Base-by-base conservation (phyloP, 2,329 filamentous ascomycete species). In the Penicillium thymicola region DNA sequence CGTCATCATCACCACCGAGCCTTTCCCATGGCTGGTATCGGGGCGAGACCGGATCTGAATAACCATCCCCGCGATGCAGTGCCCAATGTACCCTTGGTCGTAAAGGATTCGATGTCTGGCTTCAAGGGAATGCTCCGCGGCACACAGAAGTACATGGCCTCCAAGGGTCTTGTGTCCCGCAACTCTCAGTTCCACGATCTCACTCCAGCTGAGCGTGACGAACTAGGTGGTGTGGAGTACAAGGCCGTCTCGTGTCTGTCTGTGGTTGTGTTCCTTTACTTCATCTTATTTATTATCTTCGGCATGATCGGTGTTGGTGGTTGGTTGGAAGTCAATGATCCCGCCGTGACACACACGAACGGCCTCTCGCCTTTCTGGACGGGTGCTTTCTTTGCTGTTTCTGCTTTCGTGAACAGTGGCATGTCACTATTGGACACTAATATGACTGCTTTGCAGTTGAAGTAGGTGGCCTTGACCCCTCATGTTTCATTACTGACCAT, bases 371-470 rank as follows among this genome's bases (percentile, higher is more conserved):
- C 81, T 11, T 82, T 79, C 60, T 76, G 75, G 76, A 71, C 71
- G 41, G 71, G 75, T 36, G 73, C 64, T 5, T 83, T 83, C 66
- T 81, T 81, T 58, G 80, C 79, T 1, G 75, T 82, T 2, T 81
- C 79, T 38, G 81, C 80, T 0, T 83, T 82, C 64, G 81, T 81
- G 59, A 83, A 82, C 61, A 79, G 75, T 28, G 81, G 80, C 46
- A 82, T 83, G 80, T 77, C 74, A 23, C 68, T 82, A n/a, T 70
- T 82, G 14, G 80, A 82, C 60, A 73, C 75, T 13, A 82, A 82
- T 52, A 82, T 83, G 76, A 75, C 75, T 48, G 75, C 76, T 14
- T 72, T 80, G 25, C 73, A 77, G 54, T 73, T 63, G 32, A 69
- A 64, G 71, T 74, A 50, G 11, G 58, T 51, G 23, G 5, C 2